These are phyloP conservation scores for Carallia pectinifolia DNA, from an alignment of 345 rosid genomes.

Conservation along the genomic window DNA sequence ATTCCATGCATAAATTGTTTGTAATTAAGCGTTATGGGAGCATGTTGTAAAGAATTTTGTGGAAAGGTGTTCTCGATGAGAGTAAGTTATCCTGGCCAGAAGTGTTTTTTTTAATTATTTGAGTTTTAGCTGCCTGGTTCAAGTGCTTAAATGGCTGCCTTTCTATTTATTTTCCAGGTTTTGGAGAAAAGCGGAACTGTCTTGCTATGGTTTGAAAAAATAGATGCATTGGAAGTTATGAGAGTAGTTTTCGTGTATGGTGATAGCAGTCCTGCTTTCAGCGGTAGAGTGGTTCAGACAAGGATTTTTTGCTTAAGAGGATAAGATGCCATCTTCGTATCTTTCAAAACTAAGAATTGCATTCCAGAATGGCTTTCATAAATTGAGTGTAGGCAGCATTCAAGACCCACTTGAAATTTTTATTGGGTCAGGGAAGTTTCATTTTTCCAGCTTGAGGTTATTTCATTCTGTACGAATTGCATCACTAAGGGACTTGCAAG, in stretches of 20 bases:
- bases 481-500: slow-evolving; percentile 42
- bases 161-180: slow-evolving; percentile 18
- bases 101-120: not conserved
- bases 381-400: slow-evolving; percentile 33
- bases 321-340: slow-evolving; percentile 59
- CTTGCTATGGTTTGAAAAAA: slow-evolving; percentile 5
- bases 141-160: not conserved
- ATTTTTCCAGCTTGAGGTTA: slow-evolving; percentile 46
- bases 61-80: not conserved
- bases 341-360: slow-evolving; percentile 51
- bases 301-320: slow-evolving; percentile 32
- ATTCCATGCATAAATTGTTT: too few species aligned
- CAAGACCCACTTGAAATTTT: slow-evolving; percentile 44
- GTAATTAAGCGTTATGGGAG: too few species aligned
- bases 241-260: slow-evolving; percentile 30
- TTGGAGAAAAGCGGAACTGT: slow-evolving; percentile 20
- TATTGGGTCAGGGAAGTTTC: slow-evolving; percentile 54
- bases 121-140: not conserved
- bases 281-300: slow-evolving; percentile 19
- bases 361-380: slow-evolving; percentile 46
- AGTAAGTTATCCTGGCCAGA: not conserved
- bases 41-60: too few species aligned
- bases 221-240: slow-evolving; percentile 46
- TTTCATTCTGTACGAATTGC: slow-evolving; percentile 47
- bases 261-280: slow-evolving; percentile 31